phyloP scores from a whole-genome alignment of 306 rosid species.

The Prunus mira region DNA sequence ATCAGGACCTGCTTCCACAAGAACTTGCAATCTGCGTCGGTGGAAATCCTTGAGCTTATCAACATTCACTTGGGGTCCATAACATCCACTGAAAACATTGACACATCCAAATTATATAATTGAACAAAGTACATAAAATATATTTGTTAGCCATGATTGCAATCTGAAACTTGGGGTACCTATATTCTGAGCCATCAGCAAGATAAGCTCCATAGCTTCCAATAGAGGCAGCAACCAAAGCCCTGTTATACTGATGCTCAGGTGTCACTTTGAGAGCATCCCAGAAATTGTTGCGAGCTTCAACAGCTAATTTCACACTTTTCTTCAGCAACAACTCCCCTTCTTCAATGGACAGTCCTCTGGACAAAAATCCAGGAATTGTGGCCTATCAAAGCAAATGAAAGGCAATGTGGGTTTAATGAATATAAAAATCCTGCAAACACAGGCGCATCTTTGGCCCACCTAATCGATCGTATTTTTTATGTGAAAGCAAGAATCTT shows the following conservation, averaged over 20 bases:
- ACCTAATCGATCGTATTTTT: background rate
- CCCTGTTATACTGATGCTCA: conserved; percentile 45
- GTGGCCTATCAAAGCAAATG: conserved; percentile 52
- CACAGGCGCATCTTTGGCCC: background rate
- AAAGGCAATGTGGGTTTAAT: background rate
- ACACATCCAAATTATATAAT: background rate
- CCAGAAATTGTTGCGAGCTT: conserved; percentile 85
- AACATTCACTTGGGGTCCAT: conserved; percentile 57
- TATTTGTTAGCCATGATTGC: background rate
- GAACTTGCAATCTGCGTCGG: conserved; percentile 77
- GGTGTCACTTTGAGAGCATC: conserved; percentile 37
- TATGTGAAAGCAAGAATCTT: background rate
- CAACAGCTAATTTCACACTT: conserved; percentile 75
- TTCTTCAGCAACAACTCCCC: conserved; percentile 56
- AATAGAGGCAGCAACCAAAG: conserved; percentile 87
- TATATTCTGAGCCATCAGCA: conserved; percentile 95
- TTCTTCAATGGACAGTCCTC: conserved; percentile 63
- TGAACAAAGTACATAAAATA: background rate
- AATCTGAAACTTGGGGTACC: conserved; percentile 11
- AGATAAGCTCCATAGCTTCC: conserved; percentile 97
- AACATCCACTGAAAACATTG: conserved; percentile 50
- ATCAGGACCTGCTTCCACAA: conserved; percentile 75
- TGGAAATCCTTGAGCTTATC: conserved; percentile 86
- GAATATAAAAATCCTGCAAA: background rate
- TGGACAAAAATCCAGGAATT: conserved; percentile 70